These are phyloP conservation scores for Gaeumannomyces sp. DNA, from an alignment of 2,329 filamentous ascomycete species.

Conservation along the genomic window DNA sequence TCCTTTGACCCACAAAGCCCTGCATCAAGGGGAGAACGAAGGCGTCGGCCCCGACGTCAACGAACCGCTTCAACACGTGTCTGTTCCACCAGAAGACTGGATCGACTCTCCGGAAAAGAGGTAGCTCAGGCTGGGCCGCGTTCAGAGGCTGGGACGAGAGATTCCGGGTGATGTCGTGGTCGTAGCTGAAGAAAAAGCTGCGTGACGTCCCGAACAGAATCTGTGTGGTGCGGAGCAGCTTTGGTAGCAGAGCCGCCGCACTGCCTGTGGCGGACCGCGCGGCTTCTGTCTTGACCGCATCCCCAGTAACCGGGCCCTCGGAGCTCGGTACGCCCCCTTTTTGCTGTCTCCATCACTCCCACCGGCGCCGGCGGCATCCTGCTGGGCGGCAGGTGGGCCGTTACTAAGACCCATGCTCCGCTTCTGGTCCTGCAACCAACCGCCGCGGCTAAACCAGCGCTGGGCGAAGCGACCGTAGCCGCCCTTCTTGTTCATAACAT, in stretches of 20 bases:
- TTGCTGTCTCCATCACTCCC: constrained; percentile 3
- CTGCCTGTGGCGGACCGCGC: neutral
- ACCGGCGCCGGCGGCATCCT: constrained; percentile 16
- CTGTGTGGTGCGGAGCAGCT: constrained; percentile 75
- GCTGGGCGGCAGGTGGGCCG: constrained; percentile 34
- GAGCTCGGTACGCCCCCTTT: constrained; percentile 10
- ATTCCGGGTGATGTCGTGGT: constrained; percentile 79
- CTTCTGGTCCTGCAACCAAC: constrained; percentile 69
- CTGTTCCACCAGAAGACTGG: constrained; percentile 87
- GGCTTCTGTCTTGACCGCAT: neutral
- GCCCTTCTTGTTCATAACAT: constrained; percentile 78
- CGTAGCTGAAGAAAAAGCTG: constrained; percentile 95
- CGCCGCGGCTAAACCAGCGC: constrained; percentile 83
- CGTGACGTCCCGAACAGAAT: constrained; percentile 74
- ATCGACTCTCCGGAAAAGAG: constrained; percentile 45
- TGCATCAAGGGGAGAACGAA: constrained; percentile 82
- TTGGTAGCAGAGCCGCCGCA: constrained; percentile 61
- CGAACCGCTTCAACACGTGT: constrained; percentile 66
- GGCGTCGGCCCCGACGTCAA: constrained; percentile 62
- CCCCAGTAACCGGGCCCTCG: neutral
- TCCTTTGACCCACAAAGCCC: constrained; percentile 83
- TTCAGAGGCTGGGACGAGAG: constrained; percentile 56
- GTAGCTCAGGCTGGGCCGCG: constrained; percentile 33
- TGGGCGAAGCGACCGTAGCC: constrained; percentile 85
- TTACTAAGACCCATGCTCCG: constrained; percentile 62